phyloP scores from a whole-genome alignment of 306 rosid genomes.

The Leucaena leucocephala region DNA sequence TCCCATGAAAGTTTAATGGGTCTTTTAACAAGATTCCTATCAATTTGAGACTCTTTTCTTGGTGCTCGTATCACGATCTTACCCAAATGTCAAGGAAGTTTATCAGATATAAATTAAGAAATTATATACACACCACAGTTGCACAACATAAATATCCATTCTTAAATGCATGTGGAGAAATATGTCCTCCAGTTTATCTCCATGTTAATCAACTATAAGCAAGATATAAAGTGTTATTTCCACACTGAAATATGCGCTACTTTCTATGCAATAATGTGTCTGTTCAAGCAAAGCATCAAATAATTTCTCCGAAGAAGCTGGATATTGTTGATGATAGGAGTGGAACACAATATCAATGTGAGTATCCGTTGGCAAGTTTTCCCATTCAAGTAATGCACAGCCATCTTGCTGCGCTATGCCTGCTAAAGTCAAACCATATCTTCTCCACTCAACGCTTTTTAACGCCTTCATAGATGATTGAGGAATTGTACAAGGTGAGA shows the following conservation, averaged over 20 bases:
- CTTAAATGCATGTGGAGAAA: slow-evolving; percentile 11
- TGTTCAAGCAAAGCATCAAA: slow-evolving; percentile 27
- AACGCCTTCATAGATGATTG: slow-evolving; percentile 66
- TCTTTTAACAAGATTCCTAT: slow-evolving; percentile 60
- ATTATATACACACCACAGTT: not conserved
- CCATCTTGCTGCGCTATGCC: slow-evolving; percentile 54
- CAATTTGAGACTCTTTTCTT: slow-evolving; percentile 51
- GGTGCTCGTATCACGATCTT: slow-evolving; percentile 46
- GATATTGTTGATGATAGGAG: slow-evolving; percentile 69
- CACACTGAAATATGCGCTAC: slow-evolving; percentile 14
- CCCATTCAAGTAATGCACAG: slow-evolving; percentile 74
- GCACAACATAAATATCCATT: slow-evolving; percentile 21
- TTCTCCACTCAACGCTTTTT: slow-evolving; percentile 70
- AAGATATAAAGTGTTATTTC: slow-evolving; percentile 4
- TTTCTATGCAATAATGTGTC: not conserved
- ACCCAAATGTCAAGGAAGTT: slow-evolving; percentile 68
- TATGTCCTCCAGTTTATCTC: slow-evolving; percentile 11
- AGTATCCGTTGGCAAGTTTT: slow-evolving; percentile 53
- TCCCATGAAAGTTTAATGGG: slow-evolving; percentile 73
- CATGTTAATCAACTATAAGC: not conserved
- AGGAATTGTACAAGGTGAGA: slow-evolving; percentile 57
- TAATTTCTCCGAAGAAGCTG: slow-evolving; percentile 38
- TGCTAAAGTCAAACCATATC: slow-evolving; percentile 71
- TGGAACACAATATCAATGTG: slow-evolving; percentile 79
- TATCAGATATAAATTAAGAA: slow-evolving; percentile 19